phyloP scores from a whole-genome alignment of 2,329 filamentous ascomycete genomes.

The Epichloe sibirici region DNA sequence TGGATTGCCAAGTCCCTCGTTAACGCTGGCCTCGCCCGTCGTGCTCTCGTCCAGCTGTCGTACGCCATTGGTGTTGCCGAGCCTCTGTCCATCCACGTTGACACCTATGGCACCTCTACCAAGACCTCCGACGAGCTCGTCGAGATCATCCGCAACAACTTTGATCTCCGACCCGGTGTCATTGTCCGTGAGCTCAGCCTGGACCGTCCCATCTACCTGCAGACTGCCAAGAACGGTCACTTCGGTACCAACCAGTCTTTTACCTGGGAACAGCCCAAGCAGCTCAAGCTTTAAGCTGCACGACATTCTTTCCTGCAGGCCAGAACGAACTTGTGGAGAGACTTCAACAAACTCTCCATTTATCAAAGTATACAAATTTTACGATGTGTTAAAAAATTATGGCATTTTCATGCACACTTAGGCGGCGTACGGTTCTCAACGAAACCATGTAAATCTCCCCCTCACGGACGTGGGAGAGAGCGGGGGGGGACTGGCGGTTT shows the following conservation, averaged over 20 bases:
- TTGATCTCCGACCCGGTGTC: constrained; percentile 94
- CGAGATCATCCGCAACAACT: constrained; percentile 88
- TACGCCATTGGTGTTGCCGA: constrained; percentile 99
- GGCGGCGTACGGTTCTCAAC: constrained; percentile 36
- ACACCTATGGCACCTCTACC: constrained; percentile 88
- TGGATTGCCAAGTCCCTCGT: constrained; percentile 99
- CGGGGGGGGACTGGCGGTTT: constrained; percentile 22
- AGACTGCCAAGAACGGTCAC: constrained; percentile 99
- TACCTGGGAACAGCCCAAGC: constrained; percentile 97
- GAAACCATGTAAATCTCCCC: constrained; percentile 25
- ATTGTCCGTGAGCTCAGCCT: constrained; percentile 97
- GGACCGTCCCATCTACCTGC: constrained; percentile 91
- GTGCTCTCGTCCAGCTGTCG: constrained; percentile 91
- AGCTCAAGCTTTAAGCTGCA: constrained; percentile 67
- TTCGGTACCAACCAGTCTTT: constrained; percentile 95
- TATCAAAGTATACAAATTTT: constrained; percentile 17
- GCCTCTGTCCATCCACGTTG: constrained; percentile 95
- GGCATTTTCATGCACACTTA: constrained; percentile 24
- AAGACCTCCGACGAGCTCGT: constrained; percentile 89
- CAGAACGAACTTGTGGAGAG: constrained; percentile 16
- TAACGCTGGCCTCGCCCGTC: constrained; percentile 74
- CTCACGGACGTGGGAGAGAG: constrained; percentile 16
- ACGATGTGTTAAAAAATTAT: constrained; percentile 25
- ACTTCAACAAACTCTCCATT: constrained; percentile 29
- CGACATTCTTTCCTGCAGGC: neutral